Evolutionary conservation across 2,329 filamentous ascomycete genomes (phyloP), one percentile per base, ranked within the genome.

Genomic region (Talaromyces rugulosus): DNA sequence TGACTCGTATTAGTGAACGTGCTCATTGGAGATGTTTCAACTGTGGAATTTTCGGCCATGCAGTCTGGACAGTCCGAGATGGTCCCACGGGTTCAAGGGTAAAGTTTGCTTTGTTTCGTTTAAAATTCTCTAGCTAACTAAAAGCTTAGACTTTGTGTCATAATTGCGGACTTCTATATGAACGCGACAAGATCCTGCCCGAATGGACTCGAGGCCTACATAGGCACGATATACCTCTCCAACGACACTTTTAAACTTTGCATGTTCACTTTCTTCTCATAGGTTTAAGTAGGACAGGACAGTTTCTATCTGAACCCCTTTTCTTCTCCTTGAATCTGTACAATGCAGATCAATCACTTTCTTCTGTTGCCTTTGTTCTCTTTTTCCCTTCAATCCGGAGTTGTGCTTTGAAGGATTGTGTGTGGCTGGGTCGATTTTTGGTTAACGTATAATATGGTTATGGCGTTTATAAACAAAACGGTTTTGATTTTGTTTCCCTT

Each of bases 61-160:
- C 92, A 31, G 92, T 97, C 8, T 99, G 95, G 95, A 93, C 91
- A 56, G 94, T 98, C 3, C 84, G 95, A 69, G 93, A 98, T 77
- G 95, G 95, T 28, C 95, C 95, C 14, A 82, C 85, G 60, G 94
- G 93, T 60, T 85, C 90, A 66, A 89, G 91, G 77, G 91, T 95
- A 80, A 83, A 90, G 36, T 40, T 3, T n/a, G 3, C 16, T n/a
- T 78, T 58, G 34, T 12, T 11, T 27, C 18, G 16, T 73, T 16
- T 62, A n/a, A 5, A 36, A 14, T 62, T 23, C 11, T 33, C 47
- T 40, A 51, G 2, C 51, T 56, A 40, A 47, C 51, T 51, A 23
- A 14, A 12, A 33, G 27, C 7, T 47, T 67, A 93, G 90, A 89
- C 91, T 33, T 85, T 98, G 4, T 98, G 94, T 80, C 90, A 93